These are phyloP conservation scores for Scutellaria barbata DNA, from an alignment of 257 asterid species.

Conservation along the genomic window DNA sequence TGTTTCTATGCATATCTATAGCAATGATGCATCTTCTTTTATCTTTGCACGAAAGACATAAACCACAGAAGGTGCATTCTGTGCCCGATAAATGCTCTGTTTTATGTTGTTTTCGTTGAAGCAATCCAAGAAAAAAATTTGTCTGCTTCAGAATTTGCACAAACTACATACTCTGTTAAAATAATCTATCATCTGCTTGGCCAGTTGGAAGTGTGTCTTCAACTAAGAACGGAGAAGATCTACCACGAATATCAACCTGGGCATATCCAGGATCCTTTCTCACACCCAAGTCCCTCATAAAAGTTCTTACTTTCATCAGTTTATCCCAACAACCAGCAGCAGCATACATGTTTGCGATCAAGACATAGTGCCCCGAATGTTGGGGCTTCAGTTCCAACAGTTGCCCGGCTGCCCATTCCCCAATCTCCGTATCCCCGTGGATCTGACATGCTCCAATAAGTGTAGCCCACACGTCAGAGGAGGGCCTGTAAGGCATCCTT, in stretches of 20 bases:
- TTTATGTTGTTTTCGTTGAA: background rate
- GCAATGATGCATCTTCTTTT: no score
- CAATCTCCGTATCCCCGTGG: conserved; percentile 70
- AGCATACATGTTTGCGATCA: conserved; percentile 90
- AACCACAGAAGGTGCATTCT: no score
- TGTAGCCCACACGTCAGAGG: conserved; percentile 85
- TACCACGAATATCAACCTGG: conserved; percentile 75
- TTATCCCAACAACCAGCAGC: conserved; percentile 79
- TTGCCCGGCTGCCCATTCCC: conserved; percentile 91
- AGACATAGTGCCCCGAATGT: conserved; percentile 73
- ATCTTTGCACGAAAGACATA: no score
- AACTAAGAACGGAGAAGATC: conserved; percentile 65
- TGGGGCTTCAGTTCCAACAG: conserved; percentile 69
- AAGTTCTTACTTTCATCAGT: conserved; percentile 65
- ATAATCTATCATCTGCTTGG: conserved; percentile 52
- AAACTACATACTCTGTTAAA: conserved; percentile 50
- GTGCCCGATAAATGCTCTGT: no score
- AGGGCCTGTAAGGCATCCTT: conserved; percentile 69
- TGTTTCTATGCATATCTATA: no score
- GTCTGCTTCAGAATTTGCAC: conserved; percentile 43
- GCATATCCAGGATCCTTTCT: conserved; percentile 84
- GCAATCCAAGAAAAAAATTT: conserved; percentile 42
- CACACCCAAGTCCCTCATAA: conserved; percentile 82
- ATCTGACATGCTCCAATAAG: conserved; percentile 82
- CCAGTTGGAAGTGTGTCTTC: conserved; percentile 56